Evolutionary conservation across 78 protist species (phyloP).

Genomic region (Dictyostelium brefeldianum): DNA sequence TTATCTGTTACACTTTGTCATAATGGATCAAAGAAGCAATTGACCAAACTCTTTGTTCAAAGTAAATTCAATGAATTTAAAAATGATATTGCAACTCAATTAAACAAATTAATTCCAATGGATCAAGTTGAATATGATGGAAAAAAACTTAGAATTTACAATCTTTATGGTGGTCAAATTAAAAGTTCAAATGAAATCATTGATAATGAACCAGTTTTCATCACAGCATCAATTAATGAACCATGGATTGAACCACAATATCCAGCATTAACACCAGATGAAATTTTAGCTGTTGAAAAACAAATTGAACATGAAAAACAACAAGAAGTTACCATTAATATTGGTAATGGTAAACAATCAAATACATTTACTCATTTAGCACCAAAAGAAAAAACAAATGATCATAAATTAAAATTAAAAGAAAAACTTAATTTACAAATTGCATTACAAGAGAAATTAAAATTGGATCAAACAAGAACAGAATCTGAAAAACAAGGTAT

Average conservation of each 20-base stretch:
- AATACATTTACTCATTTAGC: neutral
- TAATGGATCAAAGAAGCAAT: constrained; percentile 13
- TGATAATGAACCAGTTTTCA: neutral
- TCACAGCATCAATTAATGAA: neutral
- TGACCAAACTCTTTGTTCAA: constrained; percentile 1
- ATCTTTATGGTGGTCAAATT: constrained; percentile 35
- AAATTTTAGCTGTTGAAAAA: neutral
- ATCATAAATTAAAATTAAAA: neutral
- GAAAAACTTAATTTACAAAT: neutral
- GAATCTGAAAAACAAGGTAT: too few relatives aligned
- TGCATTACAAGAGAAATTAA: neutral
- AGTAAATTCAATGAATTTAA: constrained; percentile 30
- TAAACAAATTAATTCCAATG: constrained; percentile 4
- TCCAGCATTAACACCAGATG: neutral
- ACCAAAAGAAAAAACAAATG: neutral
- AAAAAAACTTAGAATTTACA: constrained; percentile 14
- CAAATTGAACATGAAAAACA: neutral
- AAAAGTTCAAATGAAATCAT: neutral
- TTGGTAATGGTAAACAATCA: neutral
- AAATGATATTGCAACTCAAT: neutral
- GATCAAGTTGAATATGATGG: neutral
- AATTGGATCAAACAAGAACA: neutral
- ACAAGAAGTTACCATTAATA: neutral
- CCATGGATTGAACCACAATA: constrained; percentile 2
- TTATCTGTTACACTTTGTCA: neutral